These are phyloP conservation scores for Vitis riparia DNA, from an alignment of 164 flowering plant genomes.

Conservation along the genomic window DNA sequence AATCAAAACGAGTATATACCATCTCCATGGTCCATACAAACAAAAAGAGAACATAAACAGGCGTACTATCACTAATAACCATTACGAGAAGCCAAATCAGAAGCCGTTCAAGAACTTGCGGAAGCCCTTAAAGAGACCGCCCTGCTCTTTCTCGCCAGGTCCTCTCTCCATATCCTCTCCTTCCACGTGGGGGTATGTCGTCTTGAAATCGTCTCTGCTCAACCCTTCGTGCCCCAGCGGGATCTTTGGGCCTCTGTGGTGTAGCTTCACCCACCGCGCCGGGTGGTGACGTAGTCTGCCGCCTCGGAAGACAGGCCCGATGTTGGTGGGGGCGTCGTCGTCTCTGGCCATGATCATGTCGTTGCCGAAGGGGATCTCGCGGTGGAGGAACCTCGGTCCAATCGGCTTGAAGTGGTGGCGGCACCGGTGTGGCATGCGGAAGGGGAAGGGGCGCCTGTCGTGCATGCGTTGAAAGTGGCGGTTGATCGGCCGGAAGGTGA, in stretches of 20 bases:
- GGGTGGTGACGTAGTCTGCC: conserved; percentile 17
- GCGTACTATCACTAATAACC: neutral
- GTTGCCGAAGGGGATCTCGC: conserved; percentile 31
- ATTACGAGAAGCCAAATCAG: neutral
- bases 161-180: conserved; percentile 7
- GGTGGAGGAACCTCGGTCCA: conserved; percentile 8
- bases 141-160: neutral
- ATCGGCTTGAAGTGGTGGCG: conserved; percentile 7
- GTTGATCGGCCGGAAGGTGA: conserved; percentile 41
- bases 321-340: neutral
- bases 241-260: too few species aligned
- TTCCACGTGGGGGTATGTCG: neutral
- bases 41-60: neutral
- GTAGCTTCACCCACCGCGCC: conserved; percentile 5
- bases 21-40: neutral
- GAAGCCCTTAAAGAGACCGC: conserved; percentile 6
- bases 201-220: too few species aligned
- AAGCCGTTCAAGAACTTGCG: conserved; percentile 38
- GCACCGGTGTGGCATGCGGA: conserved; percentile 25
- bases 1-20: neutral
- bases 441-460: conserved; percentile 13
- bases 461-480: conserved; percentile 28
- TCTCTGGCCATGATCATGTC: conserved; percentile 37
- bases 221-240: too few species aligned
- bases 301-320: conserved; percentile 1